Evolutionary conservation across 495 filamentous ascomycete species (phyloP).

Genomic region (Podospora anserina): DNA sequence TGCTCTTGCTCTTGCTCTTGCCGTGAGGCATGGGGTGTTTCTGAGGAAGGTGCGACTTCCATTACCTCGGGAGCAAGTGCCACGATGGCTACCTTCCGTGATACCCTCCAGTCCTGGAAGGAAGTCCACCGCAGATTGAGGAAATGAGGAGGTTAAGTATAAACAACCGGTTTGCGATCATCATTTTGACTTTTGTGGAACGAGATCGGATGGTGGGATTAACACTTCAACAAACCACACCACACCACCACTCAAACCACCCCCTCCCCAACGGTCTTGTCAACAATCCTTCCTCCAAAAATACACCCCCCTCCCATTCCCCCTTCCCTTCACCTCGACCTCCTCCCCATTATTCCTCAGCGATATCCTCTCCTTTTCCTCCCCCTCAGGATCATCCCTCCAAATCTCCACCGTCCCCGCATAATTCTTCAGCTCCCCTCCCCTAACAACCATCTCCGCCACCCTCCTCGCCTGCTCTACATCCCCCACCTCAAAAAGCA

Average conservation of each 20-base stretch:
- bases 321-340: constrained; percentile 33
- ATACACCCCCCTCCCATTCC: constrained; percentile 38
- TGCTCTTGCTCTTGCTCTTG: background rate
- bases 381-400: constrained; percentile 21
- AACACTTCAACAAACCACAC: too few species aligned
- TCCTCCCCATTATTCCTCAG: constrained; percentile 13
- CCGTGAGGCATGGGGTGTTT: background rate
- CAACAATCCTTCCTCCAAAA: constrained; percentile 7
- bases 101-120: too few species aligned
- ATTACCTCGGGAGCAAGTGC: too few species aligned
- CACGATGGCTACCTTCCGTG: too few species aligned
- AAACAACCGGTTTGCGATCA: too few species aligned
- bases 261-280: too few species aligned
- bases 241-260: background rate
- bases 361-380: constrained; percentile 16
- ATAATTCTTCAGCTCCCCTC: background rate
- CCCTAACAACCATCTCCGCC: constrained; percentile 38
- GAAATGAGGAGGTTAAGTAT: too few species aligned
- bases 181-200: too few species aligned
- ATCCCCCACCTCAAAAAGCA: constrained; percentile 59
- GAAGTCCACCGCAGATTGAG: too few species aligned
- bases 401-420: constrained; percentile 25
- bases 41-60: background rate
- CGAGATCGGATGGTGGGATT: too few species aligned
- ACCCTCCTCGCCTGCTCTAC: constrained; percentile 57